phyloP scores from a whole-genome alignment of 2,329 filamentous ascomycete genomes.

The Cladophialophora chaetospira region DNA sequence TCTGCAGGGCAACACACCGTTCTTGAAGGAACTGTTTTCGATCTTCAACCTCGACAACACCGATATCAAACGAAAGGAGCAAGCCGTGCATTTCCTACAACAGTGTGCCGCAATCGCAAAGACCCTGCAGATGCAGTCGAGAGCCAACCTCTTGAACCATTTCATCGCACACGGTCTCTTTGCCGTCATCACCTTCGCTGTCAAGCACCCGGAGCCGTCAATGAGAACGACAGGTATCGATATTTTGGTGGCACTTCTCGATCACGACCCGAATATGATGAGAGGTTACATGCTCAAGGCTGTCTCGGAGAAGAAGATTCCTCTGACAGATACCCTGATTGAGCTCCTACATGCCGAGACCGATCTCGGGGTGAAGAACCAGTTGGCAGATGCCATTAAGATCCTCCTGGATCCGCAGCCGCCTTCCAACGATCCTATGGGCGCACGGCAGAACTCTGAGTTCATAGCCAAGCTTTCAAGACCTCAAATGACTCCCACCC shows the following conservation, averaged over 20 bases:
- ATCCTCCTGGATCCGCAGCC: constrained; percentile 78
- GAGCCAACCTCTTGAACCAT: constrained; percentile 82
- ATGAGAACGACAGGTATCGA: constrained; percentile 92
- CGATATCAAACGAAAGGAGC: constrained; percentile 77
- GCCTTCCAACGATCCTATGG: constrained; percentile 60
- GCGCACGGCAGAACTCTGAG: constrained; percentile 59
- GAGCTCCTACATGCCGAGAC: constrained; percentile 88
- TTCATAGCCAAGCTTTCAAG: constrained; percentile 64
- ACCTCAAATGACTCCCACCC: constrained; percentile 67
- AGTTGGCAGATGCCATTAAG: constrained; percentile 93
- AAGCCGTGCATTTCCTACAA: constrained; percentile 93
- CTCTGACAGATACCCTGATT: constrained; percentile 88
- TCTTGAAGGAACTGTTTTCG: constrained; percentile 81
- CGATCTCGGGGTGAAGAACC: constrained; percentile 91
- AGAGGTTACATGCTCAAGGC: constrained; percentile 90
- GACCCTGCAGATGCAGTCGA: constrained; percentile 80
- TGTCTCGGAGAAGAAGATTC: constrained; percentile 80
- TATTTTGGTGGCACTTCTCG: constrained; percentile 88
- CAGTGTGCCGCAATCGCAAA: constrained; percentile 94
- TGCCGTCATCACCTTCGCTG: constrained; percentile 85
- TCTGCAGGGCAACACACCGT: constrained; percentile 76
- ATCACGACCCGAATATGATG: constrained; percentile 94
- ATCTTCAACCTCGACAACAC: constrained; percentile 71
- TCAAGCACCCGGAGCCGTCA: constrained; percentile 79
- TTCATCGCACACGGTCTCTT: constrained; percentile 87